phyloP scores from a whole-genome alignment of 202 grass and related monocot species.

The Sporobolus alterniflorus region DNA sequence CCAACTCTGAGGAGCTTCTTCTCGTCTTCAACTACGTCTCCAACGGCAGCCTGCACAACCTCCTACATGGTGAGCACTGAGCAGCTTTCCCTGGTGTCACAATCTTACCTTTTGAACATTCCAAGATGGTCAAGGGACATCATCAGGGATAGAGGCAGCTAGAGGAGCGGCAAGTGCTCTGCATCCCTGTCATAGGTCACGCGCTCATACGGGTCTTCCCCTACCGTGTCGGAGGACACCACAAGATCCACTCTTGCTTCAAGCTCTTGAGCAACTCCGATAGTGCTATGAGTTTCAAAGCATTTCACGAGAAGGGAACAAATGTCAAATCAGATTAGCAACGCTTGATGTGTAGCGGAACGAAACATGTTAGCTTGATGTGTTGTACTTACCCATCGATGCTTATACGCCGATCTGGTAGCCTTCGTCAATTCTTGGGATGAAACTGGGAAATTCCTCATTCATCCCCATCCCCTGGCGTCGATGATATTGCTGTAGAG shows the following conservation, averaged over 20 bases:
- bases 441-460: not conserved
- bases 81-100: not conserved
- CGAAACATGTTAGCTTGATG: not conserved
- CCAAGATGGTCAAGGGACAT: slow-evolving; percentile 89
- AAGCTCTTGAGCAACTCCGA: slow-evolving; percentile 41
- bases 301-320: not conserved
- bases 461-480: no score
- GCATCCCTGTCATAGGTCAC: slow-evolving; percentile 51
- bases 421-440: not conserved
- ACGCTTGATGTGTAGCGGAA: not conserved
- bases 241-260: slow-evolving; percentile 48
- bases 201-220: slow-evolving; percentile 64
- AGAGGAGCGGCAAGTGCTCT: slow-evolving; percentile 57
- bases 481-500: no score
- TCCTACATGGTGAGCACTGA: slow-evolving; percentile 71
- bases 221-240: slow-evolving; percentile 63
- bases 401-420: not conserved
- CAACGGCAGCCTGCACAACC: slow-evolving; percentile 69
- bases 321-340: not conserved
- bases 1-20: slow-evolving; percentile 71
- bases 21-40: slow-evolving; percentile 82
- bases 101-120: not conserved
- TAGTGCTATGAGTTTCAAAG: not conserved
- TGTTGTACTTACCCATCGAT: not conserved
- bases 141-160: slow-evolving; percentile 80